Evolutionary conservation across 352 stramenopile genomes (phyloP).

Genomic region (Globisporangium viniferum): DNA sequence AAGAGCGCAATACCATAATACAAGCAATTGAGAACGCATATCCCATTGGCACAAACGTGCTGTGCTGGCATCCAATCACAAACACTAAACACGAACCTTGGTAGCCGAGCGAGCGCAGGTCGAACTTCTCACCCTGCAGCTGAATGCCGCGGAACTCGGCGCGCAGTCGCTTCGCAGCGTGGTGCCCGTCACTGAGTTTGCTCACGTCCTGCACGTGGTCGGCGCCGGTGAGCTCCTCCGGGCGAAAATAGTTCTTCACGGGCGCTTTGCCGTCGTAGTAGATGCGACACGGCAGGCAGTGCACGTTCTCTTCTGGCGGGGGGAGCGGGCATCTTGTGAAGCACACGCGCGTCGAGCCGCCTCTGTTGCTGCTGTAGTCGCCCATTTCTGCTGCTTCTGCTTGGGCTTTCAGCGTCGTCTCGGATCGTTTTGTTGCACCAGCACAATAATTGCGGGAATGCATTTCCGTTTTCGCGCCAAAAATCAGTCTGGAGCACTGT

Average conservation of each 20-base stretch:
- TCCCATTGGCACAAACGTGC: background rate
- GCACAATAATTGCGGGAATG: constrained; percentile 1
- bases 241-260: constrained; percentile 77
- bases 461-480: constrained; percentile 5
- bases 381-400: background rate
- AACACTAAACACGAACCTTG: constrained; percentile 35
- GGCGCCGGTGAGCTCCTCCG: constrained; percentile 28
- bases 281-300: constrained; percentile 76
- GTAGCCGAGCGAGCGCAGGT: constrained; percentile 37
- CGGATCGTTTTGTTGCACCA: background rate
- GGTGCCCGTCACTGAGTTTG: constrained; percentile 14
- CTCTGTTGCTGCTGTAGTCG: background rate
- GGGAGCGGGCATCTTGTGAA: constrained; percentile 74
- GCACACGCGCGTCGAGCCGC: constrained; percentile 39
- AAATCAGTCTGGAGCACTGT: background rate
- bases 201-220: constrained; percentile 27
- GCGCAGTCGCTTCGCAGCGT: constrained; percentile 23
- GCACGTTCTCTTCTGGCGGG: constrained; percentile 47
- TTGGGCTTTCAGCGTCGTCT: background rate
- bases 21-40: background rate
- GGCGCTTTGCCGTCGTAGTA: constrained; percentile 57
- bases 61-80: background rate
- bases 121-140: constrained; percentile 47
- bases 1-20: no score
- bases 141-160: constrained; percentile 73